Conservation (phyloP, 768 basidiomycete species). For the Suillus cothurnatus region DNA sequence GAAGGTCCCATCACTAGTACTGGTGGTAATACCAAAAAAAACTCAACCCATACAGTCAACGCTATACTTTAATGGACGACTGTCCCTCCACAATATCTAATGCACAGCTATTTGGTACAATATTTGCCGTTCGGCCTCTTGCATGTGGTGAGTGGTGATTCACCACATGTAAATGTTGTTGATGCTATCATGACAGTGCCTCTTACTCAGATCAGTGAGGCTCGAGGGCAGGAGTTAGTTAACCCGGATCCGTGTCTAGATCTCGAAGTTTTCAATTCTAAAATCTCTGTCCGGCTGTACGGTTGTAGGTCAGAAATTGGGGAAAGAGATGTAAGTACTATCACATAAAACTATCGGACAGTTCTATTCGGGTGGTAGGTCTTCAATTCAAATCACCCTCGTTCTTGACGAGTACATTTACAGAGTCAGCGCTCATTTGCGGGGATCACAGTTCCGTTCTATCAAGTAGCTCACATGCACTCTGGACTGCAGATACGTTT, state of each 20-base stretch:
- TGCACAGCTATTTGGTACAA: too few relatives aligned
- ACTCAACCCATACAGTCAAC: not conserved
- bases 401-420: not conserved
- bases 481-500: not conserved
- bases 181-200: not conserved
- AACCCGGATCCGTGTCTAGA: not conserved
- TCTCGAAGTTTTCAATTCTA: not conserved
- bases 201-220: not conserved
- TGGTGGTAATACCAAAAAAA: too few relatives aligned
- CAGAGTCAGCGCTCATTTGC: not conserved
- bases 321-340: not conserved
- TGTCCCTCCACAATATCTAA: not conserved
- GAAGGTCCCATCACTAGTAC: not conserved
- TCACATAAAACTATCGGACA: not conserved
- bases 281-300: not conserved
- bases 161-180: not conserved
- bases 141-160: not conserved
- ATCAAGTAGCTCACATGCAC: not conserved
- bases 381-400: not conserved
- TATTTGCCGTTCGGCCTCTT: too few relatives aligned
- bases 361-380: not conserved
- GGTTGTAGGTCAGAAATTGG: not conserved
- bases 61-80: not conserved
- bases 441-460: not conserved
- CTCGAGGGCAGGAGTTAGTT: not conserved